Evolutionary conservation across 148 eudicot species (phyloP).

Genomic region (Cornus kousa): DNA sequence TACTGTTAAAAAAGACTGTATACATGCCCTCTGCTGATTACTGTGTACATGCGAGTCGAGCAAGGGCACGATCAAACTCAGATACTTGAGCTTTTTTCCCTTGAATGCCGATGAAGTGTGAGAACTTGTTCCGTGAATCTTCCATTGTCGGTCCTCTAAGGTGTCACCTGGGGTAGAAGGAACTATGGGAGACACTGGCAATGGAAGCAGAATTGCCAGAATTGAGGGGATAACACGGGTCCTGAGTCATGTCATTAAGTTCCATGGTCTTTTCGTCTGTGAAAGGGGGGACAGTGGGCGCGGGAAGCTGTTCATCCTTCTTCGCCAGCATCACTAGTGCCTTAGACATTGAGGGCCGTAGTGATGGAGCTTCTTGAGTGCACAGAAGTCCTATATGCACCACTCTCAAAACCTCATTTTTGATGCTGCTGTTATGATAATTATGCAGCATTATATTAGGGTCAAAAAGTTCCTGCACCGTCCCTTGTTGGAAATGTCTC

Average conservation of each 20-base stretch:
- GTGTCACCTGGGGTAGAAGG: slow-evolving; percentile 33
- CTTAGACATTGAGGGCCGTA: slow-evolving; percentile 57
- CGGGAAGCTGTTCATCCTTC: slow-evolving; percentile 42
- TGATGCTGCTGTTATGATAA: slow-evolving; percentile 17
- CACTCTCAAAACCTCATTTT: slow-evolving; percentile 36
- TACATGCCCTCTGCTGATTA: not conserved
- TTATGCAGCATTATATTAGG: slow-evolving; percentile 38
- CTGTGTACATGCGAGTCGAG: not conserved
- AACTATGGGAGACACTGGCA: slow-evolving; percentile 30
- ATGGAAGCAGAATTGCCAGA: slow-evolving; percentile 23
- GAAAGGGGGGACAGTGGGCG: slow-evolving; percentile 55
- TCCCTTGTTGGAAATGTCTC: slow-evolving; percentile 54
- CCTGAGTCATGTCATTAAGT: slow-evolving; percentile 25
- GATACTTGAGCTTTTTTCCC: too few species aligned
- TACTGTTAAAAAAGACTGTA: too few species aligned
- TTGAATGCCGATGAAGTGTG: not conserved
- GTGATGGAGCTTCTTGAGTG: slow-evolving; percentile 49
- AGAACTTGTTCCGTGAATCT: not conserved
- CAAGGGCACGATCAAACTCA: not conserved
- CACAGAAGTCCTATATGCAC: slow-evolving; percentile 58
- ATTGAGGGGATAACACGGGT: slow-evolving; percentile 22
- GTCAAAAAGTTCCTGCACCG: slow-evolving; percentile 39
- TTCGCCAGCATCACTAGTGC: slow-evolving; percentile 51
- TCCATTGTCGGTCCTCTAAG: not conserved
- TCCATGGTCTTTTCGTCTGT: slow-evolving; percentile 54